Evolutionary conservation across 257 asterid species (phyloP), one percentile per base, ranked within the genome.

Genomic region (Cinchona pubescens): DNA sequence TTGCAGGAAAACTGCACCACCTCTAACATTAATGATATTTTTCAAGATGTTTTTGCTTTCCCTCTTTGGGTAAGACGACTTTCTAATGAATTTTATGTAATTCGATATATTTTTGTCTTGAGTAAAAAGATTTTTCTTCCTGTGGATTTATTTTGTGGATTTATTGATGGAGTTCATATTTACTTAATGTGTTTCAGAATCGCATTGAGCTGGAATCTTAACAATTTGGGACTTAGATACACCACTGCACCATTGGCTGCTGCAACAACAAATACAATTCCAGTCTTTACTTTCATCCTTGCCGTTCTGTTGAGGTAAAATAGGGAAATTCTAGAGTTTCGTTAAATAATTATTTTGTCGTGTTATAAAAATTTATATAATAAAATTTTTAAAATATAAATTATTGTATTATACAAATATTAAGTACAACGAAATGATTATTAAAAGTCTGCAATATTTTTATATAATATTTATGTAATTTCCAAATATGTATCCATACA

Each of bases 211-310:
- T 86, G 88, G 86, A 90, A 92, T 71, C 64, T 92, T 0, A 83
- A 84, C 76, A 86, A 90, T 9, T 82, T 92, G 69, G 94, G 85
- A 18, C 85, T 92, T 78, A 83, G 82, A 83, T 85, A 92, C 69
- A 92, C 98, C 35, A 82, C 98, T 45, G 98, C 98, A 61, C 75
- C 96, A 27, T 71, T 91, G 83, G 97, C 92, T 37, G 94, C 98
- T 58, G 98, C 98, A 45, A 83, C 90, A 43, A 71, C 92, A 37
- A 92, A 90, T 78, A 86, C 90, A n/a, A 87, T 92, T 25, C 97
- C 98, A 3, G 96, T 88, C 16, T 83, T 91, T n/a, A 92, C 97
- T 63, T 92, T 92, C 86, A 82, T 92, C 79, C 88, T 92, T 71
- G 98, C 98, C 3, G 78, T 92, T 76, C 43, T 92, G 27, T 75